Base-by-base conservation (phyloP, 495 filamentous ascomycete species). In the Melanomma pulvis-pyrius region DNA sequence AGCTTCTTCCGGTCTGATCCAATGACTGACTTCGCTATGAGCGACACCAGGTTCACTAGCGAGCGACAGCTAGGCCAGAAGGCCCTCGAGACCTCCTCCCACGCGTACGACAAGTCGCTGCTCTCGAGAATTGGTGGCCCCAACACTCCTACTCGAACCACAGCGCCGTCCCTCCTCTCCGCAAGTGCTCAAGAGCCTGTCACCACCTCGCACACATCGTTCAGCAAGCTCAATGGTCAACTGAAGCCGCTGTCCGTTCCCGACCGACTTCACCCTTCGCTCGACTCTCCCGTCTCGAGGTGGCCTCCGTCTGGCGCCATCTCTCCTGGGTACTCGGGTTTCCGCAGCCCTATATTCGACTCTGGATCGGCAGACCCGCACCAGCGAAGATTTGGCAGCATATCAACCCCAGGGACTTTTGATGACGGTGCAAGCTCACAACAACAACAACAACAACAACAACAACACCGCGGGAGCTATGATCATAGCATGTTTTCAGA, bases 101-200 rank as follows among this genome's bases (percentile, higher is more conserved):
- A 90, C 69, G 85, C 85, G 28, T 94, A 94, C 71, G 92, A 96
- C 69, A 88, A 88, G 73, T 87, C 88, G 62, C 78, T 93, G 55
- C 77, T 94, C 26, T 90, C 90, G 49, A 93, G 90, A 73, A 87
- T 86, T 80, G 80, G 90, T 78, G 83, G 86, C 77, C 74, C 82
- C 59, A 79, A 86, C 74, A 84, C 86, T 67, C 67, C 83, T 39
- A 82, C 86, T 69, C 78, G 87, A 73, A 78, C 78, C 30, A 83
- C 85, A 0, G 81, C 79, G 69, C 75, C 86, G 63, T 46, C 48
- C 7, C 58, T 71, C 44, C 63, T 65, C 53, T 63, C 63, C 28
- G 21, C 65, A 12, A 61, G 52, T 57, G 58, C 67, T 8, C 63
- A 77, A 69, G 61, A 71, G 34, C 30, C 41, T n/a, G 26, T 71